Percentiles rank a stretch among this genome's conserved stretches.
These are phyloP conservation scores for Aquilaria sinensis DNA, from an alignment of 345 rosid genomes.

Conservation along the genomic window DNA sequence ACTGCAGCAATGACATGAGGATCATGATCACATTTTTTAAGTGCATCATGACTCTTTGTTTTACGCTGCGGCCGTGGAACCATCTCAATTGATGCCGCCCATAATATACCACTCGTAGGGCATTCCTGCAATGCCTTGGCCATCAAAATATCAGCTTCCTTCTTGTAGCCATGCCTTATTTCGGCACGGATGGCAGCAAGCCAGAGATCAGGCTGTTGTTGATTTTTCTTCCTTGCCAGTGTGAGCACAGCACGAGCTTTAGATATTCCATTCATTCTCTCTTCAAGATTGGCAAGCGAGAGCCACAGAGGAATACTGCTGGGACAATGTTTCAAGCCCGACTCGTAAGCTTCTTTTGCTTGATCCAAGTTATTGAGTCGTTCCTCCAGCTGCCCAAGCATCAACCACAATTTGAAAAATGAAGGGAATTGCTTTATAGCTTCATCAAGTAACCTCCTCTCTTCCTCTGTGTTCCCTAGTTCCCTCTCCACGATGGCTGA, in stretches of 20 bases:
- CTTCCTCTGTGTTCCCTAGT: constrained; percentile 64
- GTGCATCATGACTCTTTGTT: constrained; percentile 67
- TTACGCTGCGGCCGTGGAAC: constrained; percentile 71
- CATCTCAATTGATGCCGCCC: constrained; percentile 91
- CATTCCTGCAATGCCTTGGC: constrained; percentile 95
- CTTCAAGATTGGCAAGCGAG: constrained; percentile 71
- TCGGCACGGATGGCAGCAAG: constrained; percentile 88
- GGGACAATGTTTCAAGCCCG: constrained; percentile 66
- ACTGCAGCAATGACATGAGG: constrained; percentile 82
- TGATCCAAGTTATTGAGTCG: constrained; percentile 49
- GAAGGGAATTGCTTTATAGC: constrained; percentile 77
- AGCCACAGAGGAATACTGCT: constrained; percentile 70
- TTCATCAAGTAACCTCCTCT: constrained; percentile 75
- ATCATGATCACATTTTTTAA: constrained; percentile 76
- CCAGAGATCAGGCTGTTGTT: constrained; percentile 76
- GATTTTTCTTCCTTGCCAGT: constrained; percentile 73
- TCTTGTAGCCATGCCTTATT: constrained; percentile 66
- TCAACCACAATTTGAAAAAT: constrained; percentile 87
- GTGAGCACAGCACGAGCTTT: constrained; percentile 88
- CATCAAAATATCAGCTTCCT: constrained; percentile 80
- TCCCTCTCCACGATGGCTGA: constrained; percentile 96
- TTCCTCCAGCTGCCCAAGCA: constrained; percentile 95
- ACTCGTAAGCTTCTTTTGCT: constrained; percentile 63
- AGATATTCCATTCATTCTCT: constrained; percentile 62
- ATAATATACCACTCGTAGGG: constrained; percentile 78